These are phyloP conservation scores for Cardamine chenopodiifolia DNA, from an alignment of 345 rosid species.

Conservation along the genomic window DNA sequence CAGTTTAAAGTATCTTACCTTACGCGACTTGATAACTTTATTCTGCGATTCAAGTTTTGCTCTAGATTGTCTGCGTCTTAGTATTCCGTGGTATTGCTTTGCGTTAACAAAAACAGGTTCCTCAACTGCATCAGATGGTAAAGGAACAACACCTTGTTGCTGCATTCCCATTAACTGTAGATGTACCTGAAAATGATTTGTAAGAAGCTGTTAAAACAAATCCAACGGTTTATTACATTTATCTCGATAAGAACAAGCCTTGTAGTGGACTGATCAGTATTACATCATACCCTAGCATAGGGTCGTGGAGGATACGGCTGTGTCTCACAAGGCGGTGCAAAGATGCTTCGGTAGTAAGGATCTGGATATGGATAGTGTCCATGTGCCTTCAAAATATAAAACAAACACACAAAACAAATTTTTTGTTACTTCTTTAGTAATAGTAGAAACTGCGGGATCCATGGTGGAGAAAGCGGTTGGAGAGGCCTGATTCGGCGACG, in stretches of 20 bases:
- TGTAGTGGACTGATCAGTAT: neutral
- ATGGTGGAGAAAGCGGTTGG: too few species aligned
- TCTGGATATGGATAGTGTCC: slow-evolving; percentile 83
- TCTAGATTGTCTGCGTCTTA: slow-evolving; percentile 92
- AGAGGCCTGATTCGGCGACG: slow-evolving; percentile 38
- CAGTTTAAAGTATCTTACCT: slow-evolving; percentile 44
- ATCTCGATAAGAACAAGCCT: neutral
- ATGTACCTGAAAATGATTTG: slow-evolving; percentile 58
- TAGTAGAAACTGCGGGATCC: slow-evolving; percentile 30
- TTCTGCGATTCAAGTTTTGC: slow-evolving; percentile 91
- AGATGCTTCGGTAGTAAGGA: slow-evolving; percentile 92
- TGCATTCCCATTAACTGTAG: slow-evolving; percentile 92
- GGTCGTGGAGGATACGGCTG: slow-evolving; percentile 71
- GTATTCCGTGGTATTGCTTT: slow-evolving; percentile 94
- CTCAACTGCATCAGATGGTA: slow-evolving; percentile 88
- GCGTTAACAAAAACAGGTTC: slow-evolving; percentile 99
- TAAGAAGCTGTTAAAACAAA: neutral
- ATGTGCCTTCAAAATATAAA: slow-evolving; percentile 55
- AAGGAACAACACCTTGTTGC: slow-evolving; percentile 90
- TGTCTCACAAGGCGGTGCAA: slow-evolving; percentile 54
- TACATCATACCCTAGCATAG: slow-evolving; percentile 53
- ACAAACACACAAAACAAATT: slow-evolving; percentile 21
- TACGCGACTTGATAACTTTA: slow-evolving; percentile 69
- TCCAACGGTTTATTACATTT: neutral
- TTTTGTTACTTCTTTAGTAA: neutral